These are phyloP conservation scores for Albifimbria verrucaria DNA, from an alignment of 2,329 filamentous ascomycete genomes.

Conservation along the genomic window DNA sequence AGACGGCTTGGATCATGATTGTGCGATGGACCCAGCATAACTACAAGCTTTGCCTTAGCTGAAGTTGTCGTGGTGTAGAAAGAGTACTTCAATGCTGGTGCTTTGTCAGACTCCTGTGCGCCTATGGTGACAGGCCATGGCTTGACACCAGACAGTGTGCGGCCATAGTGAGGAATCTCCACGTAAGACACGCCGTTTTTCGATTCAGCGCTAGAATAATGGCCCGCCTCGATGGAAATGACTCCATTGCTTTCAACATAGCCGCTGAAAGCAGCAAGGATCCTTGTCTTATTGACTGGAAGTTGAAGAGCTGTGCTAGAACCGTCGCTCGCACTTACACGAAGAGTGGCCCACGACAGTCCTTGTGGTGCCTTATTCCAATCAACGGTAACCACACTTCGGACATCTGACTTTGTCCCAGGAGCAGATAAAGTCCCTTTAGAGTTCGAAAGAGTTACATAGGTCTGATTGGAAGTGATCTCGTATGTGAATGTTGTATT, in stretches of 20 bases:
- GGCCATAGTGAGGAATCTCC: conserved; percentile 24
- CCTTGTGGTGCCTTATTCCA: conserved; percentile 11
- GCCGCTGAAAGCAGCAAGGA: conserved; percentile 19
- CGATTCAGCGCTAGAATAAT: conserved; percentile 14
- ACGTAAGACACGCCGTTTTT: conserved; percentile 16
- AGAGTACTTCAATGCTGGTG: conserved; percentile 16
- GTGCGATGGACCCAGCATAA: conserved; percentile 25
- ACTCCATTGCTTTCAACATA: conserved; percentile 22
- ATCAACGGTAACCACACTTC: conserved; percentile 12
- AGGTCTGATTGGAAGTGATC: conserved; percentile 48
- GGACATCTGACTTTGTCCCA: conserved; percentile 15
- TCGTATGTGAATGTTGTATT: conserved; percentile 19
- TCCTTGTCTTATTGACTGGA: conserved; percentile 5
- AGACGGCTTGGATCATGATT: conserved; percentile 23
- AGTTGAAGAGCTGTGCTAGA: background rate
- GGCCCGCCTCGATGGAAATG: conserved; percentile 24
- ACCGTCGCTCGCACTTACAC: background rate
- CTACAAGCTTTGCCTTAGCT: conserved; percentile 12
- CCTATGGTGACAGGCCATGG: conserved; percentile 17
- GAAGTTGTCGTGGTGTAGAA: conserved; percentile 21
- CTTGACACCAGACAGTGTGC: conserved; percentile 22
- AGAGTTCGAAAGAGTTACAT: conserved; percentile 49
- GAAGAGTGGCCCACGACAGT: background rate
- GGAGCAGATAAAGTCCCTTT: conserved; percentile 45
- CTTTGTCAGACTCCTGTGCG: conserved; percentile 11